Conservation (phyloP, 805 yeast species). For the Zygoascus biomembranicola region DNA sequence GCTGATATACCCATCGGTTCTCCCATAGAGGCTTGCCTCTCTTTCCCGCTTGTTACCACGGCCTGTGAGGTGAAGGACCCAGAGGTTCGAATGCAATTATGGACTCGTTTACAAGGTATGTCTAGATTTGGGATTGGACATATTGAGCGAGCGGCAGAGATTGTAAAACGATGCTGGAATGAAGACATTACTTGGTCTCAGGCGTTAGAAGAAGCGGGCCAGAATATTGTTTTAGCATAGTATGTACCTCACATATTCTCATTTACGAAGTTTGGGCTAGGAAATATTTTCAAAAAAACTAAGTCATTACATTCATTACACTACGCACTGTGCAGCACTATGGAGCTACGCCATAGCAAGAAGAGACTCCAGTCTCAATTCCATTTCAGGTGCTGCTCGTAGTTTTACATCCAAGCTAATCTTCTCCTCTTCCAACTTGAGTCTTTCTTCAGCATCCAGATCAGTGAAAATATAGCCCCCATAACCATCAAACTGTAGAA, state of each 20-base stretch:
- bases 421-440: slow-evolving; percentile 71
- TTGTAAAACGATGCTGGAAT: slow-evolving; percentile 48
- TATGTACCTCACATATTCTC: neutral
- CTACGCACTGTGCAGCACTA: neutral
- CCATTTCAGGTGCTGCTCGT: slow-evolving; percentile 61
- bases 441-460: slow-evolving; percentile 65
- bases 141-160: slow-evolving; percentile 38
- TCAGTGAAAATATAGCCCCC: slow-evolving; percentile 56
- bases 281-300: neutral
- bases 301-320: too few species aligned
- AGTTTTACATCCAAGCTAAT: slow-evolving; percentile 58
- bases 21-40: slow-evolving; percentile 47
- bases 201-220: slow-evolving; percentile 35
- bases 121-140: slow-evolving; percentile 36
- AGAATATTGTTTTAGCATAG: slow-evolving; percentile 39
- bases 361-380: slow-evolving; percentile 58
- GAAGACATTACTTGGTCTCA: slow-evolving; percentile 45
- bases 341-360: neutral
- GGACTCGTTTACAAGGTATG: slow-evolving; percentile 35
- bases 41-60: slow-evolving; percentile 48
- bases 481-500: slow-evolving; percentile 80
- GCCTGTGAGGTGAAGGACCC: slow-evolving; percentile 47
- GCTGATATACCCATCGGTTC: slow-evolving; percentile 37
- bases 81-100: slow-evolving; percentile 30
- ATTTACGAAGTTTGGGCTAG: neutral